Base-by-base conservation (phyloP, 345 rosid species). In the Citrus sp. region DNA sequence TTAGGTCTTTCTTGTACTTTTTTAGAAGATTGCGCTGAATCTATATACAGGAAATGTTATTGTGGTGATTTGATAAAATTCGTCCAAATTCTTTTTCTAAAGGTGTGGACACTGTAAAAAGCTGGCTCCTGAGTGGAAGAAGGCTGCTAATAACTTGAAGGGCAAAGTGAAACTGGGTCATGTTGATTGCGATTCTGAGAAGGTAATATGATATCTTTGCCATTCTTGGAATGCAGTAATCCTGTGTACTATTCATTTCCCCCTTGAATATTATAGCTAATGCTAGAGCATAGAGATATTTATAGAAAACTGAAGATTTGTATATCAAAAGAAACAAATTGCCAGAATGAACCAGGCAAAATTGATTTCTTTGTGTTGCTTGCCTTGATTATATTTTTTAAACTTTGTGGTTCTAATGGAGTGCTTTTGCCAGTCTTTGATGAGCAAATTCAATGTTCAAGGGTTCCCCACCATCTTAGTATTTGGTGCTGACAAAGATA, bases 71-170 rank as follows among this genome's bases (percentile, higher is more conserved):
- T 75, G 74, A 72, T 75, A 68, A 78, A 72, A 32, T 55, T 71
- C 37, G 35, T 40, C 28, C n/a, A 73, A 74, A 37, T 70, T 74
- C 27, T 54, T 59, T 58, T 78, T 77, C 81, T 71, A 30, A 85
- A 94, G 99, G 98, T 95, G 98, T 77, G 97, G 99, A 68, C 98
- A 95, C 82, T 95, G 99, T 83, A 95, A 95, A 77, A 95, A 85
- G 87, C 87, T 95, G 67, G 98, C 98, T 78, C 98, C 97, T 67
- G 99, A 95, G 84, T 95, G 99, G 99, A 95, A 92, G 87, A 93
- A 83, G 87, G 99, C 98, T 86, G 91, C 98, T 67, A 86, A 82
- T 49, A 91, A 86, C 84, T 88, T 93, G 91, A 87, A 89, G 89
- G 99, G 98, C 76, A 93, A 93, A 90, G 98, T 92, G 87, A 95